phyloP scores from a whole-genome alignment of 495 filamentous ascomycete genomes.

The Tuber magnatum region DNA sequence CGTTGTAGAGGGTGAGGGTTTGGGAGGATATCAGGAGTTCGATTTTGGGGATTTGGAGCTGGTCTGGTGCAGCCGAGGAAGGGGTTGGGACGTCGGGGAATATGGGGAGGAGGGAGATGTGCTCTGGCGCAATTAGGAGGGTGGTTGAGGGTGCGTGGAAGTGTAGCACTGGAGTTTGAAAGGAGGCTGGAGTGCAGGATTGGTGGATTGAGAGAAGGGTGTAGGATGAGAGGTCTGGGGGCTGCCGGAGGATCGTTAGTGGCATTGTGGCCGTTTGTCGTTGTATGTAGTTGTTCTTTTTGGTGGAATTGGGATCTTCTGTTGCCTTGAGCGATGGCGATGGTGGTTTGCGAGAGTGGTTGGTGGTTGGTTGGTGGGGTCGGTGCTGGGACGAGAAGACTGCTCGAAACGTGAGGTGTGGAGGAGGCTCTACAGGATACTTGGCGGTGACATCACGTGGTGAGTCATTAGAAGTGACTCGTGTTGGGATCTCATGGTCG shows the following conservation, averaged over 20 bases:
- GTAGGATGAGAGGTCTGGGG: slow-evolving; percentile 55
- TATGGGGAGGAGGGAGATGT: slow-evolving; percentile 48
- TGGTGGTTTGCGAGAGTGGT: not conserved
- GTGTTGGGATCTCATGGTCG: not conserved
- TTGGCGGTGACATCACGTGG: not conserved
- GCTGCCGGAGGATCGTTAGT: slow-evolving; percentile 44
- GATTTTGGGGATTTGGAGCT: slow-evolving; percentile 21
- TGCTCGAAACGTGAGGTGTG: no score
- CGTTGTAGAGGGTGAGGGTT: slow-evolving; percentile 65
- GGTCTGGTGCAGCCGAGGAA: slow-evolving; percentile 74
- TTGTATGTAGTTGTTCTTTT: slow-evolving; percentile 1
- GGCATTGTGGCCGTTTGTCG: slow-evolving; percentile 31
- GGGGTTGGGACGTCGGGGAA: slow-evolving; percentile 44
- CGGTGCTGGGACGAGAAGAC: no score
- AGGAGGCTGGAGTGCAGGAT: slow-evolving; percentile 73
- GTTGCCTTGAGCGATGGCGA: not conserved
- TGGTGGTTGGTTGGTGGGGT: not conserved
- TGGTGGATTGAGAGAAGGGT: slow-evolving; percentile 71
- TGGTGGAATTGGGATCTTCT: not conserved
- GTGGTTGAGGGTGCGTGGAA: slow-evolving; percentile 60
- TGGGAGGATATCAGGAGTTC: not conserved
- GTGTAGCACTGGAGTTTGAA: slow-evolving; percentile 76
- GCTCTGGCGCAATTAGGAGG: slow-evolving; percentile 49
- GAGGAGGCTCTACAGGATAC: not conserved
- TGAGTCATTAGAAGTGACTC: not conserved